Percentiles rank a stretch among this genome's conserved stretches.
Evolutionary conservation across 2,329 filamentous ascomycete genomes (phyloP).

Genomic region (Blumeria graminis): DNA sequence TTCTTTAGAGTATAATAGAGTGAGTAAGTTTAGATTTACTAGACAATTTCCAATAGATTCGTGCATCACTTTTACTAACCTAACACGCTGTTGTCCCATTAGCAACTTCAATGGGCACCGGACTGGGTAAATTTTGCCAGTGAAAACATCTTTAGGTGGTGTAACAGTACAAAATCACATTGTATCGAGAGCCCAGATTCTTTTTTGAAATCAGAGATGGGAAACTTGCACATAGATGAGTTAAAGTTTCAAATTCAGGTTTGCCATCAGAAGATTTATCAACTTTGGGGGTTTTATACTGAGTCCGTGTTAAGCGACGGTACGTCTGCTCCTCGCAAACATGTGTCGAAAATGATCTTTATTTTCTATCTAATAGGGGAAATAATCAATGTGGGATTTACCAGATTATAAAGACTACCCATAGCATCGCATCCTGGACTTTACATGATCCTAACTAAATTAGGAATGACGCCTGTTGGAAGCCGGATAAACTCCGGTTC

Average conservation of each 20-base stretch:
- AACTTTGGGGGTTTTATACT: not conserved
- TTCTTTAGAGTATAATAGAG: not conserved
- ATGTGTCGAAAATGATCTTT: no score
- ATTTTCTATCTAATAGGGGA: no score
- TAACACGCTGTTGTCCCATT: not conserved
- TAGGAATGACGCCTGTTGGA: no score
- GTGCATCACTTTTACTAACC: not conserved
- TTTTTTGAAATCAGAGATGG: not conserved
- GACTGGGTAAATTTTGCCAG: not conserved
- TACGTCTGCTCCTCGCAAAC: no score
- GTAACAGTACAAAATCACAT: not conserved
- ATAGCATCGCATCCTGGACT: no score
- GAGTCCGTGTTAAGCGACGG: no score
- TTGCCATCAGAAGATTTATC: not conserved
- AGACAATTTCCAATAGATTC: not conserved
- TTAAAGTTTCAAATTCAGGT: not conserved
- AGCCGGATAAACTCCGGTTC: no score
- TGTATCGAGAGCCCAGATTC: not conserved
- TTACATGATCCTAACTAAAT: no score
- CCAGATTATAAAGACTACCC: no score
- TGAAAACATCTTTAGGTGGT: not conserved
- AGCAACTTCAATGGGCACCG: not conserved
- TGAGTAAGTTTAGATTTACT: not conserved
- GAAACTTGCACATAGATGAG: not conserved
- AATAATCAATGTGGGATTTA: no score